Evolutionary conservation across 805 yeast species (phyloP).

Genomic region (Candida taoyuanica): DNA sequence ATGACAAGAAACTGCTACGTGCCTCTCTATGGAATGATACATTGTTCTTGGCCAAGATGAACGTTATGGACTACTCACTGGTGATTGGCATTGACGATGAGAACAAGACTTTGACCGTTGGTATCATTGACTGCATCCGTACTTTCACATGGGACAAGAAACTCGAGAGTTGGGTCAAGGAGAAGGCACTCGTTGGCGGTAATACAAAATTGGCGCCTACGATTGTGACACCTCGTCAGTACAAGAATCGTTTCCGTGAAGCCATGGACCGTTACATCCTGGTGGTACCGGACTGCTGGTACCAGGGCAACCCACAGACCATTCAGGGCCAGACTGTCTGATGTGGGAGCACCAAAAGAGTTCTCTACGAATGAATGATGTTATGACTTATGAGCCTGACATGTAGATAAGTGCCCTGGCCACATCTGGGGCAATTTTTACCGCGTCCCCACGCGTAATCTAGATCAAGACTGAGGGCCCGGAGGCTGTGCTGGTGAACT

Average conservation of each 20-base stretch:
- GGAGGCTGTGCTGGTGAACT: too few relatives aligned
- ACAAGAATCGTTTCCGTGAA: slow-evolving; percentile 88
- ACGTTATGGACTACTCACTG: slow-evolving; percentile 96
- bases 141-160: slow-evolving; percentile 99
- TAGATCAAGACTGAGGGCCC: too few relatives aligned
- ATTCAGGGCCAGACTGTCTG: background rate
- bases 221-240: slow-evolving; percentile 94
- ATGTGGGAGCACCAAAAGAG: background rate
- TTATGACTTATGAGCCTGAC: background rate
- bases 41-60: slow-evolving; percentile 89
- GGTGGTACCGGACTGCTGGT: slow-evolving; percentile 82
- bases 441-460: too few relatives aligned
- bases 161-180: slow-evolving; percentile 98
- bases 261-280: slow-evolving; percentile 95
- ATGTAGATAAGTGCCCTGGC: background rate
- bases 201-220: slow-evolving; percentile 87
- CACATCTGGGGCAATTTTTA: background rate
- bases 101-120: slow-evolving; percentile 73
- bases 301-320: slow-evolving; percentile 25
- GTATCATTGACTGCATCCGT: slow-evolving; percentile 89
- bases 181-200: slow-evolving; percentile 81
- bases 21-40: slow-evolving; percentile 96
- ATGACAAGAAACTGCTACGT: slow-evolving; percentile 77
- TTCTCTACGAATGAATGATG: background rate
- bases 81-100: slow-evolving; percentile 85